These are phyloP conservation scores for Ophiostoma pallidulum DNA, from an alignment of 2,329 filamentous ascomycete species.

Conservation along the genomic window DNA sequence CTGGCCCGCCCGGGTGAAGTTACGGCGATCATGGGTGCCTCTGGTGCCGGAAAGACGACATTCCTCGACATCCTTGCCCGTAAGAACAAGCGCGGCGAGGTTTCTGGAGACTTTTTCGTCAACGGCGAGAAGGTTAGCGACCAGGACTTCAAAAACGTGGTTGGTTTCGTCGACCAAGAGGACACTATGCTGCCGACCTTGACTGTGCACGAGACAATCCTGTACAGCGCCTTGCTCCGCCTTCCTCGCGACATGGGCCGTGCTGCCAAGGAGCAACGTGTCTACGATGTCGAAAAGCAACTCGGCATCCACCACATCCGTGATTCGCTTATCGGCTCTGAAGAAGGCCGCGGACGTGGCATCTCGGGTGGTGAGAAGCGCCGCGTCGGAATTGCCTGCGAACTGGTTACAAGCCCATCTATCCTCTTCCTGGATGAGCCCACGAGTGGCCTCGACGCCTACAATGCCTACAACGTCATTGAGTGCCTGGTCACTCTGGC, in stretches of 20 bases:
- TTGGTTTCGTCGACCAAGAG: constrained; percentile 97
- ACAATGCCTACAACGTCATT: constrained; percentile 95
- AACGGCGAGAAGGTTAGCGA: constrained; percentile 87
- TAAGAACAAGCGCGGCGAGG: constrained; percentile 85
- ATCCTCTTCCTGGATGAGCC: constrained; percentile 97
- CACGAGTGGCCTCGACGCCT: constrained; percentile 90
- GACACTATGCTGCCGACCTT: constrained; percentile 93
- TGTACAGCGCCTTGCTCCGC: constrained; percentile 84
- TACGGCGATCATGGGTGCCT: constrained; percentile 96
- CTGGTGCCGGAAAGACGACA: constrained; percentile 92
- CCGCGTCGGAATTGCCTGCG: constrained; percentile 92
- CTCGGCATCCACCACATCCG: constrained; percentile 91
- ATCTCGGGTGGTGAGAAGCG: constrained; percentile 97
- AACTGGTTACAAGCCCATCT: constrained; percentile 92
- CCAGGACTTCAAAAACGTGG: constrained; percentile 77
- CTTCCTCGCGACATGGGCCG: constrained; percentile 88
- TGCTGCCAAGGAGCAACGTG: constrained; percentile 79
- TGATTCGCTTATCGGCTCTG: constrained; percentile 90
- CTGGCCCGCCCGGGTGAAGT: constrained; percentile 92
- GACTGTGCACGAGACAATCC: constrained; percentile 94
- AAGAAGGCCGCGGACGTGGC: constrained; percentile 86
- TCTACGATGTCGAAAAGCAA: constrained; percentile 89
- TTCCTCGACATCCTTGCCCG: constrained; percentile 92
- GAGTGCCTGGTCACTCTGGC: constrained; percentile 91
- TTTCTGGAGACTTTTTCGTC: constrained; percentile 75